Conservation (phyloP, 1,284 basidiomycete species). For the Schizophyllum commune region DNA sequence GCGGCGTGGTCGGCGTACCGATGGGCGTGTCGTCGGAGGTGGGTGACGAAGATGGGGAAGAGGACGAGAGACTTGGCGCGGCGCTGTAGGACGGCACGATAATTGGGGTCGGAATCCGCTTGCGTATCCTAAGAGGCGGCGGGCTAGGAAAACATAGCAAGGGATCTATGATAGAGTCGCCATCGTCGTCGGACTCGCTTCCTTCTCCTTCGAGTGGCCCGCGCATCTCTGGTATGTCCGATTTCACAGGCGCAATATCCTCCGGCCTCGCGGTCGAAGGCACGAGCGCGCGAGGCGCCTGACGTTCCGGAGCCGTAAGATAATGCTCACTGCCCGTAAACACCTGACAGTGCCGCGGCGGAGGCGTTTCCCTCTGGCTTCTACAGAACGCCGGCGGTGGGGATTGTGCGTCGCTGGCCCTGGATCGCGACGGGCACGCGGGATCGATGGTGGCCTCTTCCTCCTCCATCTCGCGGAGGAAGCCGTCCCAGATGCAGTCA, state of each 20-base stretch:
- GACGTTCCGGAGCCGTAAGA: background rate
- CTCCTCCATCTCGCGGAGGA: background rate
- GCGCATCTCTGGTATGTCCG: background rate
- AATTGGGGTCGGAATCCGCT: background rate
- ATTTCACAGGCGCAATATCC: background rate
- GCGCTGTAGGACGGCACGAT: background rate
- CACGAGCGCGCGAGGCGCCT: background rate
- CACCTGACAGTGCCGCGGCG: background rate
- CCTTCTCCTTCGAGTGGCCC: background rate
- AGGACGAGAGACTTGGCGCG: background rate
- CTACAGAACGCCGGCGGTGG: background rate
- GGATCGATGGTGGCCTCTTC: background rate
- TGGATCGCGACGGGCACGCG: background rate
- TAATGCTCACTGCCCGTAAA: background rate
- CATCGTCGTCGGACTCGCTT: background rate
- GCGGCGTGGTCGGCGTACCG: conserved; percentile 34
- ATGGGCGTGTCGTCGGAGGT: conserved; percentile 44
- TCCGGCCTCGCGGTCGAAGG: background rate
- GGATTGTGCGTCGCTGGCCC: background rate
- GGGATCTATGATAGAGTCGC: background rate
- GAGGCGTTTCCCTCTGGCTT: background rate
- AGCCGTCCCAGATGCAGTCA: background rate
- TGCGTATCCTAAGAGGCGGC: background rate
- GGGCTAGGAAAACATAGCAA: background rate
- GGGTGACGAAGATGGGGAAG: background rate